Conservation (phyloP, 768 basidiomycete genomes). For the Mycena metata region DNA sequence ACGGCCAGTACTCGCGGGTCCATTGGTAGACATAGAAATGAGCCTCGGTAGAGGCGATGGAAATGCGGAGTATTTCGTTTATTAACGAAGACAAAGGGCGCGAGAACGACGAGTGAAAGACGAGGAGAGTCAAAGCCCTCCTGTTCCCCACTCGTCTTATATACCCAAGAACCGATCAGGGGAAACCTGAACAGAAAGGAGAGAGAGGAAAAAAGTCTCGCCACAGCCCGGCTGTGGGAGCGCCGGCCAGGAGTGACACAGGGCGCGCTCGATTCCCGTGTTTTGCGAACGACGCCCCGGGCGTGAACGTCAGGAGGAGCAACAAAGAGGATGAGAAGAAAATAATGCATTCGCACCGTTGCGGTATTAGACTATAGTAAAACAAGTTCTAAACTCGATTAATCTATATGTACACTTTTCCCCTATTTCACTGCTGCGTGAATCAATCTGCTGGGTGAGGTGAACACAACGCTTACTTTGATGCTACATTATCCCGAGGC, state of each 20-base stretch:
- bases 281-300: not conserved
- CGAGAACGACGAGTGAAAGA: not conserved
- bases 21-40: not conserved
- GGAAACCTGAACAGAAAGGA: too few species aligned
- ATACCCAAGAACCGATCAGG: too few species aligned
- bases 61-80: not conserved
- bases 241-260: conserved; percentile 6
- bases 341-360: too few species aligned
- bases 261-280: not conserved
- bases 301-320: conserved; percentile 3
- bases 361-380: too few species aligned
- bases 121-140: not conserved
- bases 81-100: not conserved
- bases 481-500: conserved; percentile 1
- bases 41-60: not conserved
- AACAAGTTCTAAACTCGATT: conserved; percentile 41
- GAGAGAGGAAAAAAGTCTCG: too few species aligned
- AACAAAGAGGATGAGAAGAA: not conserved
- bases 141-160: too few species aligned
- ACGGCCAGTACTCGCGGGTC: not conserved
- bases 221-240: not conserved
- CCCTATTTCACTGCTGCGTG: not conserved
- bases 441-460: not conserved
- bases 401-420: conserved; percentile 38
- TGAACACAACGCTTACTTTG: not conserved